Evolutionary conservation across 23 red algal genomes (phyloP).

Genomic region (Gracilaria gracilis): DNA sequence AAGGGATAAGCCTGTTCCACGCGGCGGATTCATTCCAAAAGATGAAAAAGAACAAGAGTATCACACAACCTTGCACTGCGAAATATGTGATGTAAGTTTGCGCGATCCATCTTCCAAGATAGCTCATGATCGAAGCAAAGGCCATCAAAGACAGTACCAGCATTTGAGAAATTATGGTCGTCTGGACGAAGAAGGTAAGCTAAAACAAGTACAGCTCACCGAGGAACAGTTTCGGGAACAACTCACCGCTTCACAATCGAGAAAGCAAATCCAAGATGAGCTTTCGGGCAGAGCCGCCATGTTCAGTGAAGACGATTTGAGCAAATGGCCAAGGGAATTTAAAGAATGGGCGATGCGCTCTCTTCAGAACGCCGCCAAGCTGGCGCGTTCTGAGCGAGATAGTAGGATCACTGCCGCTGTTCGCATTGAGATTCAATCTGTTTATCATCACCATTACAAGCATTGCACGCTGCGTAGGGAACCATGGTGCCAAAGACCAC

Average conservation of each 20-base stretch:
- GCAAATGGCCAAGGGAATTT: slow-evolving; percentile 21
- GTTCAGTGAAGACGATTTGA: slow-evolving; percentile 20
- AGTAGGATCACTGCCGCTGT: slow-evolving; percentile 15
- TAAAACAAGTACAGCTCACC: neutral
- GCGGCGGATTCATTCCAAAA: slow-evolving; percentile 37
- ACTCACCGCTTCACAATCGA: neutral
- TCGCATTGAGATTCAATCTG: slow-evolving; percentile 12
- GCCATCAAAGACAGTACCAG: slow-evolving; percentile 5
- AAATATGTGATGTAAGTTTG: slow-evolving; percentile 8
- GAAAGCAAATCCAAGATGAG: neutral
- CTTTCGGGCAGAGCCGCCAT: neutral
- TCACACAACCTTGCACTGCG: slow-evolving; percentile 1
- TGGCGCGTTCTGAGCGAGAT: neutral
- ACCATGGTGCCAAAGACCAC: slow-evolving; percentile 24
- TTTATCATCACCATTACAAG: slow-evolving; percentile 21
- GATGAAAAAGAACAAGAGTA: slow-evolving; percentile 37
- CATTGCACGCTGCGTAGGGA: slow-evolving; percentile 16
- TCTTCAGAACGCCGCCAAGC: neutral
- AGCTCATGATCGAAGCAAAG: slow-evolving; percentile 19
- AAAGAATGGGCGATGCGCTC: slow-evolving; percentile 24
- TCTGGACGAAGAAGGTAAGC: slow-evolving; percentile 17
- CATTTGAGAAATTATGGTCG: slow-evolving; percentile 4
- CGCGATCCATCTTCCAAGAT: neutral
- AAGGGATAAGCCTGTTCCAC: neutral
- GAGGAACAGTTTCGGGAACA: slow-evolving; percentile 27